Percentiles rank a stretch among this genome's conserved stretches.
Evolutionary conservation across 805 yeast species (phyloP).

Genomic region (Lipomyces yamadae): DNA sequence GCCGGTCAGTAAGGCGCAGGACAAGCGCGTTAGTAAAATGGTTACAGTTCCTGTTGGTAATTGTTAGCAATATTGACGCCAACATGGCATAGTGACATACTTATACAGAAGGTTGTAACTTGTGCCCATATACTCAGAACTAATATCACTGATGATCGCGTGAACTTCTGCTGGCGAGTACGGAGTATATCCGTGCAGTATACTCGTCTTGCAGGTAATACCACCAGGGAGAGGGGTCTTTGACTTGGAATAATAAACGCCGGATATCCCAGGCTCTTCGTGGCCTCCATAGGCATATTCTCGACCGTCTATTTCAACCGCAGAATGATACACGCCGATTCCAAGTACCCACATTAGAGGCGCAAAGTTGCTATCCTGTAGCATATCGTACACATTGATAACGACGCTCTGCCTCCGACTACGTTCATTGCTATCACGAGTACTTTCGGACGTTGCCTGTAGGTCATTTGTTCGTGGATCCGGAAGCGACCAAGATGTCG

Average conservation of each 20-base stretch:
- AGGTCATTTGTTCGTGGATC: constrained; percentile 12
- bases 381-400: constrained; percentile 37
- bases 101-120: constrained; percentile 35
- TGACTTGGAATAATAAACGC: constrained; percentile 36
- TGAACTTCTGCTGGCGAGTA: constrained; percentile 34
- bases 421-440: background rate
- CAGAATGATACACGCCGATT: constrained; percentile 38
- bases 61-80: background rate
- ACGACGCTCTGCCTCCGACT: constrained; percentile 17
- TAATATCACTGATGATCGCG: constrained; percentile 31
- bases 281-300: constrained; percentile 39
- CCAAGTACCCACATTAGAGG: constrained; percentile 35
- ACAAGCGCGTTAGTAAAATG: constrained; percentile 33
- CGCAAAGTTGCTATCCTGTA: constrained; percentile 34
- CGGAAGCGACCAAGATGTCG: constrained; percentile 20
- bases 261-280: constrained; percentile 35
- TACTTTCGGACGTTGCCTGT: constrained; percentile 9
- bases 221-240: constrained; percentile 30
- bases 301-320: constrained; percentile 37
- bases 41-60: constrained; percentile 27
- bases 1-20: constrained; percentile 22
- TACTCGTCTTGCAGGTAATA: constrained; percentile 27
- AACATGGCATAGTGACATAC: background rate
- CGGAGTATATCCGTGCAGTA: constrained; percentile 31
- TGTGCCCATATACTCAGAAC: constrained; percentile 34